Evolutionary conservation across 129 eudicot species (phyloP).

Genomic region (Flaveria robusta): DNA sequence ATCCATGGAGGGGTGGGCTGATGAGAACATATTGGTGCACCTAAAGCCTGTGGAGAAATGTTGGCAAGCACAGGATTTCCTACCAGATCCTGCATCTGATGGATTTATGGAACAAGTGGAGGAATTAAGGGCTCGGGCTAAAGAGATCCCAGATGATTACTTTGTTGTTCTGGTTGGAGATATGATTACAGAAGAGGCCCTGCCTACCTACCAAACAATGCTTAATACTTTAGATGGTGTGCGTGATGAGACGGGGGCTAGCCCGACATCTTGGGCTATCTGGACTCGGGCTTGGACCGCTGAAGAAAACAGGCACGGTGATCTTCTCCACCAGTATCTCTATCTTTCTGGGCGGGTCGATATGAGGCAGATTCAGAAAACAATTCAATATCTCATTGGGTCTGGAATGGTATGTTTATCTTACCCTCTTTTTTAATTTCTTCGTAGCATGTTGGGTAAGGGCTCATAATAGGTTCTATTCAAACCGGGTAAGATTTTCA

Average conservation of each 20-base stretch:
- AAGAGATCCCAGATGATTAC: slow-evolving; percentile 83
- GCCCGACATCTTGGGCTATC: slow-evolving; percentile 79
- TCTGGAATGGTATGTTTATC: slow-evolving; percentile 79
- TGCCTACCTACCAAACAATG: slow-evolving; percentile 94
- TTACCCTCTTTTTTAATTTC: background rate
- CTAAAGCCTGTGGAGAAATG: slow-evolving; percentile 82
- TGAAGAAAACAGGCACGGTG: slow-evolving; percentile 97
- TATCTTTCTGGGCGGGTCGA: slow-evolving; percentile 82
- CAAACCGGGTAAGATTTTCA: background rate
- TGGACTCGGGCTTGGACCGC: slow-evolving; percentile 99
- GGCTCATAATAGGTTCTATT: slow-evolving; percentile 5
- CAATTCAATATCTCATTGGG: slow-evolving; percentile 86
- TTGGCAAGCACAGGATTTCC: slow-evolving; percentile 92
- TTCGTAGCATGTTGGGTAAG: slow-evolving; percentile 9
- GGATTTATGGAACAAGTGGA: slow-evolving; percentile 73
- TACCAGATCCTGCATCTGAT: slow-evolving; percentile 86
- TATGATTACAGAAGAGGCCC: slow-evolving; percentile 94
- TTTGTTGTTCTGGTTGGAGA: slow-evolving; percentile 84
- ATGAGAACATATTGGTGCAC: slow-evolving; percentile 57
- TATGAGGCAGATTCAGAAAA: slow-evolving; percentile 82
- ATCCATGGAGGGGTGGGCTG: slow-evolving; percentile 79
- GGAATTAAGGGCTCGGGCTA: slow-evolving; percentile 79
- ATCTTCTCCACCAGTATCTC: slow-evolving; percentile 80
- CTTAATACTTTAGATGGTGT: slow-evolving; percentile 89
- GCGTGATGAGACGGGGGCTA: slow-evolving; percentile 91